A percentile compares a stretch with the other conserved stretches of the same genome.
These are phyloP conservation scores for Gracilaria domingensis DNA, from an alignment of 23 red algal species.

Conservation along the genomic window DNA sequence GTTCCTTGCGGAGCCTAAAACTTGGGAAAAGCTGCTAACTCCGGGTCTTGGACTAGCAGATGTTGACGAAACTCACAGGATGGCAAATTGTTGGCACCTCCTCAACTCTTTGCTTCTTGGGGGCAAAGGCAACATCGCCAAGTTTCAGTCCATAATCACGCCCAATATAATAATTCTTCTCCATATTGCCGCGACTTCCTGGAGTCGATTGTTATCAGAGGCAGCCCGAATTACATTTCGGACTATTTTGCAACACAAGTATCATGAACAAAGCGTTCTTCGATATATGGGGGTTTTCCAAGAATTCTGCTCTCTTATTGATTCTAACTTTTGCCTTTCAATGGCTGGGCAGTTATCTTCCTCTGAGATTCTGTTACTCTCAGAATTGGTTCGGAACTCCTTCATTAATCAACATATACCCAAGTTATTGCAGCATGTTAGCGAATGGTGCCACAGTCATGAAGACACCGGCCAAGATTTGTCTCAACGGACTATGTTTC, in stretches of 20 bases:
- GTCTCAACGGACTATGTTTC: background rate
- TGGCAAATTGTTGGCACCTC: conserved; percentile 20
- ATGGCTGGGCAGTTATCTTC: background rate
- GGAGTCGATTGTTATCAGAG: conserved; percentile 4
- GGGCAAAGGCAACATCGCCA: conserved; percentile 6
- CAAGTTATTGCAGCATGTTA: background rate
- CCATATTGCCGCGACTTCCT: background rate
- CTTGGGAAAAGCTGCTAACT: conserved; percentile 25
- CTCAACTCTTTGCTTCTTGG: conserved; percentile 19
- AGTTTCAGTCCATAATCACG: background rate
- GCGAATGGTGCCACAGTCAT: conserved; percentile 8
- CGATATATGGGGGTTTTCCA: background rate
- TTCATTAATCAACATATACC: background rate
- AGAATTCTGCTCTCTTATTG: background rate
- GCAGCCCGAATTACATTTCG: conserved; percentile 1
- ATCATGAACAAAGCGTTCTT: conserved; percentile 15
- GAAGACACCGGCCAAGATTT: conserved; percentile 4
- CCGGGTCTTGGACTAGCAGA: background rate
- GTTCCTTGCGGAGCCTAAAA: background rate
- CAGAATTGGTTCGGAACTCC: background rate
- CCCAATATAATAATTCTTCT: conserved; percentile 12
- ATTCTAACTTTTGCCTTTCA: background rate
- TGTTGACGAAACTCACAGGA: conserved; percentile 22
- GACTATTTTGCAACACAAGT: background rate
- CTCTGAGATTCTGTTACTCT: conserved; percentile 10